These are phyloP conservation scores for Botrytis hyacinthi DNA, from an alignment of 2,329 filamentous ascomycete species.

Conservation along the genomic window DNA sequence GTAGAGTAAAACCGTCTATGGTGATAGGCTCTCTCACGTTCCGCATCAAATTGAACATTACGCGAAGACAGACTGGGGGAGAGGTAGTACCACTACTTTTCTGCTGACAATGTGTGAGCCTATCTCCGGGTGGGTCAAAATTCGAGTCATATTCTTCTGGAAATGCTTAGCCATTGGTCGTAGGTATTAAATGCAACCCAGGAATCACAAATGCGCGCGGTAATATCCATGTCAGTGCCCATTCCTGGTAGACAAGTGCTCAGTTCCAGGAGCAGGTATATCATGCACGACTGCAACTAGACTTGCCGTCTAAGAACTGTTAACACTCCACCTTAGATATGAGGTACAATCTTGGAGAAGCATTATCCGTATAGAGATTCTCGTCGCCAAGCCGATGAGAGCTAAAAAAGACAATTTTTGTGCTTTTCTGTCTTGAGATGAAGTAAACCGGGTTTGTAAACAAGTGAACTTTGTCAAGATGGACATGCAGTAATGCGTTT, in stretches of 20 bases:
- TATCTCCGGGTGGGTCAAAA: too few relatives aligned
- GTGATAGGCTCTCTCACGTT: constrained; percentile 33
- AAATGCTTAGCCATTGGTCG: too few relatives aligned
- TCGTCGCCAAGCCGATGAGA: background rate
- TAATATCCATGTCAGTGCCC: background rate
- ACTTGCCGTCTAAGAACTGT: background rate
- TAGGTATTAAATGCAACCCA: too few relatives aligned
- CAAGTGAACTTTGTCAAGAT: too few relatives aligned
- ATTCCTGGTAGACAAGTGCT: background rate
- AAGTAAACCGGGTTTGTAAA: too few relatives aligned
- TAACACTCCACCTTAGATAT: background rate
- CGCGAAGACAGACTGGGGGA: constrained; percentile 36
- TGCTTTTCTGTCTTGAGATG: too few relatives aligned
- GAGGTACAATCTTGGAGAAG: background rate
- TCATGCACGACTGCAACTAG: background rate
- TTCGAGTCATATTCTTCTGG: too few relatives aligned
- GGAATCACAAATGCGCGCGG: background rate
- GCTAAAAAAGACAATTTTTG: background rate
- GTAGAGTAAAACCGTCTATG: constrained; percentile 28
- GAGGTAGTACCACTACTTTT: too few relatives aligned
- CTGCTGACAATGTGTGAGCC: too few relatives aligned
- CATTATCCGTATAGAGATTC: background rate
- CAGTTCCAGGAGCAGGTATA: background rate
- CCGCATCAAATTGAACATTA: constrained; percentile 37
- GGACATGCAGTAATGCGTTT: background rate